A percentile compares a stretch with the other conserved stretches of the same genome.
Evolutionary conservation across 305 asterid species (phyloP).

Genomic region (Fraxinus sp.): DNA sequence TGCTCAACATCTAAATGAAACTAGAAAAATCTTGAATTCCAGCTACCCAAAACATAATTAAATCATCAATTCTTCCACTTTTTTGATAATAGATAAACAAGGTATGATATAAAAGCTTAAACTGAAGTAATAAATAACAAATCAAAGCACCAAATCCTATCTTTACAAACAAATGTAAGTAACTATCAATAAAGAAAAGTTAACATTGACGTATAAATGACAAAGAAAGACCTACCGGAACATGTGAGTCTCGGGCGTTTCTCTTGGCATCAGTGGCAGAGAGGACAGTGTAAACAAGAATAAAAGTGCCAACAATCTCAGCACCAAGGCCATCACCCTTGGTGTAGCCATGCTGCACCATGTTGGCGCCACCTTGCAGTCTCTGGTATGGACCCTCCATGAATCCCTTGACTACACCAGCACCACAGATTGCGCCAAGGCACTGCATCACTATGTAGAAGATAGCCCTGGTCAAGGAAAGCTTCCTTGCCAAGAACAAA

Average conservation of each 20-base stretch:
- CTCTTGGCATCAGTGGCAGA: conserved; percentile 14
- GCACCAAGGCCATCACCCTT: too few relatives aligned
- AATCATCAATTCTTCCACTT: too few relatives aligned
- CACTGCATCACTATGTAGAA: too few relatives aligned
- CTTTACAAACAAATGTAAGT: background rate
- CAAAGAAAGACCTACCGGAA: background rate
- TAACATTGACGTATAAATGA: background rate
- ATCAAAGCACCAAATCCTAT: background rate
- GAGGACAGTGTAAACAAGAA: background rate
- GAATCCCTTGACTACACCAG: too few relatives aligned
- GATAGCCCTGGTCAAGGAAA: too few relatives aligned
- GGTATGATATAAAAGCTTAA: background rate
- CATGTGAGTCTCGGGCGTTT: conserved; percentile 13
- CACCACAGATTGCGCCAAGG: too few relatives aligned
- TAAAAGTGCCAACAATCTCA: too few relatives aligned
- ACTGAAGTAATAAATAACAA: background rate
- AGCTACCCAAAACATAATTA: background rate
- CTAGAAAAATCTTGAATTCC: background rate
- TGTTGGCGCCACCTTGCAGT: too few relatives aligned
- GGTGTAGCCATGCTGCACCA: too few relatives aligned
- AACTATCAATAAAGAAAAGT: too few relatives aligned
- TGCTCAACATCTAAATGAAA: background rate
- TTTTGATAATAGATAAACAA: background rate
- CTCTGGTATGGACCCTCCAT: too few relatives aligned
- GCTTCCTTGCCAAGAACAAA: too few relatives aligned